Evolutionary conservation across 2,329 filamentous ascomycete genomes (phyloP).

Genomic region (Trichothecium roseum): DNA sequence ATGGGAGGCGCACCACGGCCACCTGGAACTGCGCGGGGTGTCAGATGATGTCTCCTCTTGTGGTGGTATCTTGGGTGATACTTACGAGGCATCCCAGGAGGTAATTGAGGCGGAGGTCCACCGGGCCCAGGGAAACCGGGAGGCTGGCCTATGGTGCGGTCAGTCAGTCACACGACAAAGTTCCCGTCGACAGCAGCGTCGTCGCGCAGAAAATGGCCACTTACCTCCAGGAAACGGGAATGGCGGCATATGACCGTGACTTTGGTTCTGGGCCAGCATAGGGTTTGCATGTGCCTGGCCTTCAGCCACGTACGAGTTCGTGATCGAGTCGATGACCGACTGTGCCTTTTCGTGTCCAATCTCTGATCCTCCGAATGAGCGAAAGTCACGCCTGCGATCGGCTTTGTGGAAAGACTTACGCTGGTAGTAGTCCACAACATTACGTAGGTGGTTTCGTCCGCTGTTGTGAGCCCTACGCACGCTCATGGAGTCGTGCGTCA

Average conservation of each 20-base stretch:
- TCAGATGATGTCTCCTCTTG: conserved; percentile 8
- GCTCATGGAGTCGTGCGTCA: conserved; percentile 99
- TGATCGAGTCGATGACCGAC: conserved; percentile 96
- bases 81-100: conserved; percentile 43
- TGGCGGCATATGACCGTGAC: conserved; percentile 38
- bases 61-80: conserved; percentile 41
- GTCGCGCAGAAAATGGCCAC: conserved; percentile 16
- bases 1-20: conserved; percentile 16
- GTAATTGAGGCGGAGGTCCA: conserved; percentile 26
- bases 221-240: conserved; percentile 49
- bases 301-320: conserved; percentile 87
- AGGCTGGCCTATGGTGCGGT: conserved; percentile 28
- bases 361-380: conserved; percentile 39
- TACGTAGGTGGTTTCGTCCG: conserved; percentile 91
- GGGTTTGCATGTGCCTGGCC: conserved; percentile 81
- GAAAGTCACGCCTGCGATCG: too few relatives aligned
- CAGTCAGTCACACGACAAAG: background rate
- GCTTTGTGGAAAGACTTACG: conserved; percentile 38
- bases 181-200: background rate
- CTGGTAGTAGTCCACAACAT: conserved; percentile 98
- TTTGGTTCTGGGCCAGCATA: conserved; percentile 64
- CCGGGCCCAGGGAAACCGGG: conserved; percentile 48
- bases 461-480: conserved; percentile 98
- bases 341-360: conserved; percentile 98
- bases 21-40: conserved; percentile 35